A percentile compares a stretch with the other conserved stretches of the same genome.
Conservation (phyloP, 2,329 filamentous ascomycete genomes). For the Diaporthe sp. region DNA sequence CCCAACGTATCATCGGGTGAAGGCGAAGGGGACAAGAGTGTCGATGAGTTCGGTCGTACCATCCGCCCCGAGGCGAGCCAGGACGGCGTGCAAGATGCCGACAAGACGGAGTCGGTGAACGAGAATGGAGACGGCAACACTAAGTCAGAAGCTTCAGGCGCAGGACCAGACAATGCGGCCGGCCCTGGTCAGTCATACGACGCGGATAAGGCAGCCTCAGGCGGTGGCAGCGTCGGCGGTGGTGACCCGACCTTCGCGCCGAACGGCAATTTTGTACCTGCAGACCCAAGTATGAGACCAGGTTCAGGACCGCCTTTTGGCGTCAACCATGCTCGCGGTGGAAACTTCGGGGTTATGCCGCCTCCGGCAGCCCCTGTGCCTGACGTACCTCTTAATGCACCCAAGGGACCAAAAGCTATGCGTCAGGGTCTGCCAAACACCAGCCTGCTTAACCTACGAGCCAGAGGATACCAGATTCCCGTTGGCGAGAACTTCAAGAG, state of each 20-base stretch:
- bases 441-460: constrained; percentile 76
- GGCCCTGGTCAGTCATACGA: constrained; percentile 22
- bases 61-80: constrained; percentile 44
- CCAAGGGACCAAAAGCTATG: constrained; percentile 95
- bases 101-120: constrained; percentile 32
- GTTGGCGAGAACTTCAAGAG: constrained; percentile 52
- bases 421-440: constrained; percentile 89
- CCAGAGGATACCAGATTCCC: constrained; percentile 59
- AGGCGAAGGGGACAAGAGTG: constrained; percentile 42
- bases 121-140: constrained; percentile 29
- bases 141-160: constrained; percentile 28
- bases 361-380: constrained; percentile 46
- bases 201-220: constrained; percentile 37
- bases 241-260: constrained; percentile 32
- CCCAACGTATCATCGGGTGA: constrained; percentile 38
- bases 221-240: constrained; percentile 39
- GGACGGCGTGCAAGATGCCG: constrained; percentile 37
- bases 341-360: constrained; percentile 42
- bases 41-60: constrained; percentile 51
- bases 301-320: constrained; percentile 34
- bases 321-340: constrained; percentile 37
- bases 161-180: constrained; percentile 19
- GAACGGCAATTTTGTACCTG: constrained; percentile 39
- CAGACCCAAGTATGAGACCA: constrained; percentile 39
- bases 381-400: constrained; percentile 77